Conservation (phyloP, 305 asterid genomes). For the Fraxinus dipetala region DNA sequence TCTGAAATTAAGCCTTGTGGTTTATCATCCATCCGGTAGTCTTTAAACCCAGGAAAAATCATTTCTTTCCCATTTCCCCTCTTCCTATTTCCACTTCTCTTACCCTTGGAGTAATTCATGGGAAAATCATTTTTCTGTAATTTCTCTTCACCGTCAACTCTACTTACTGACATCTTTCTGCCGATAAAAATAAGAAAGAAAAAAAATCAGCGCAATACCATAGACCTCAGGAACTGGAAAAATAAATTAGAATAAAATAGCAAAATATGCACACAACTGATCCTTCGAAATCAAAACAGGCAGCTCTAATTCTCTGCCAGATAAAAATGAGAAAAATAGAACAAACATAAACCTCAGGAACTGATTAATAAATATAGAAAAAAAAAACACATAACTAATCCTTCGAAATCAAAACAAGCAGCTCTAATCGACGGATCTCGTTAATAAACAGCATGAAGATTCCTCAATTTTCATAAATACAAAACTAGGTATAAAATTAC, state of each 20-base stretch:
- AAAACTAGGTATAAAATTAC: not conserved
- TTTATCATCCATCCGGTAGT: conserved; percentile 45
- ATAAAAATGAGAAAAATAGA: not conserved
- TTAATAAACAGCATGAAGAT: conserved; percentile 4
- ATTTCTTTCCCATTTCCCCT: conserved; percentile 20
- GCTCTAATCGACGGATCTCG: not conserved
- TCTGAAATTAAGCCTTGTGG: conserved; percentile 32
- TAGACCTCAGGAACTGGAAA: not conserved
- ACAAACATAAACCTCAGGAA: not conserved
- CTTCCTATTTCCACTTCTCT: conserved; percentile 1
- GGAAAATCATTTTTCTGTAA: not conserved
- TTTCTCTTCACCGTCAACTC: conserved; percentile 19
- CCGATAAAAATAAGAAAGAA: conserved; percentile 2
- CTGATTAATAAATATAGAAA: not conserved
- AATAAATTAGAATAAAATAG: not conserved
- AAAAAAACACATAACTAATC: not conserved
- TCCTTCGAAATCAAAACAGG: conserved; percentile 27
- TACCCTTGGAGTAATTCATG: not conserved
- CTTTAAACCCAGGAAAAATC: conserved; percentile 34
- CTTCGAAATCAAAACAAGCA: not conserved
- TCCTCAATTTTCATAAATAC: not conserved
- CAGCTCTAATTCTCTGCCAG: conserved; percentile 23
- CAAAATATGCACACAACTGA: conserved; percentile 6
- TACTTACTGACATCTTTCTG: conserved; percentile 25
- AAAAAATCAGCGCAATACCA: not conserved